Conservation (phyloP, 2,329 filamentous ascomycete species). For the Harringtonia aguacate region DNA sequence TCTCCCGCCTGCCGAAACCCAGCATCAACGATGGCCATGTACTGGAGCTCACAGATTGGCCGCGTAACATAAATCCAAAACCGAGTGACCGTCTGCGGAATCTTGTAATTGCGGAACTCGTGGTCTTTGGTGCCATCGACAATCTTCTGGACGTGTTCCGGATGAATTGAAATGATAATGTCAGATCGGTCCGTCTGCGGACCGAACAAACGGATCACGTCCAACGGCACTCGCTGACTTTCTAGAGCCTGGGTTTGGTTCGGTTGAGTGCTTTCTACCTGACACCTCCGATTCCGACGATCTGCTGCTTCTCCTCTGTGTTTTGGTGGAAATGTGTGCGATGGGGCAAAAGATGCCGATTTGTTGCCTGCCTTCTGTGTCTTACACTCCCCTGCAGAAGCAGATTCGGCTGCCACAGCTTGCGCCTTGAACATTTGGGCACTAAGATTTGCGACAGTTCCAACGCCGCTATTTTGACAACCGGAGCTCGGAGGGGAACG, state of each 20-base stretch:
- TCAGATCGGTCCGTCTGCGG: slow-evolving; percentile 40
- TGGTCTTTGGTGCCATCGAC: slow-evolving; percentile 38
- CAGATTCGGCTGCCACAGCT: too few relatives aligned
- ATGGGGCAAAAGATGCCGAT: too few relatives aligned
- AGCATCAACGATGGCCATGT: slow-evolving; percentile 45
- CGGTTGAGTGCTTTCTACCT: not conserved
- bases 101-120: slow-evolving; percentile 43
- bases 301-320: not conserved
- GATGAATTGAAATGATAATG: slow-evolving; percentile 39
- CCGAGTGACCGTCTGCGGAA: slow-evolving; percentile 44
- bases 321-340: too few relatives aligned
- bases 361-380: too few relatives aligned
- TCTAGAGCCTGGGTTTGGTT: slow-evolving; percentile 24
- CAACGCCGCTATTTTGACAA: too few relatives aligned
- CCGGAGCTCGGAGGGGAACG: too few relatives aligned
- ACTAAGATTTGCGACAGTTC: too few relatives aligned
- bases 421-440: too few relatives aligned
- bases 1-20: slow-evolving; percentile 33
- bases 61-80: slow-evolving; percentile 50
- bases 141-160: slow-evolving; percentile 36
- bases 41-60: slow-evolving; percentile 37
- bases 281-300: too few relatives aligned
- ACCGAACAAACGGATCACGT: slow-evolving; percentile 35
- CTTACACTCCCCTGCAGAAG: too few relatives aligned
- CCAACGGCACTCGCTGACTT: slow-evolving; percentile 40